Percentiles rank a stretch among this genome's conserved stretches.
phyloP scores from a whole-genome alignment of 352 stramenopile genomes.

The Globisporangium cylindrosporum region DNA sequence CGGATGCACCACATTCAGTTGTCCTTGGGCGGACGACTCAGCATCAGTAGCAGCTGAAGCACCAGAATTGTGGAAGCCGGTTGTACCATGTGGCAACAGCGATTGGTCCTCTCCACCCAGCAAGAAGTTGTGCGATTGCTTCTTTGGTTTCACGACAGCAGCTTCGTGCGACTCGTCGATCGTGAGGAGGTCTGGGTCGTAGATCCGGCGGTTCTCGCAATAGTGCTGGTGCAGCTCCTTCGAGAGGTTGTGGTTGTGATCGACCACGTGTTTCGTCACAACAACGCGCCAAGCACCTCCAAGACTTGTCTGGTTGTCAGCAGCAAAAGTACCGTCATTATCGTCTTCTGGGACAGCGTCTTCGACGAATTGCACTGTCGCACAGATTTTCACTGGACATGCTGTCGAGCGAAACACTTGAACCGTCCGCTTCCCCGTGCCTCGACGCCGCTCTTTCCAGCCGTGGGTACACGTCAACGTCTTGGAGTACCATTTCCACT shows the following conservation, averaged over 20 bases:
- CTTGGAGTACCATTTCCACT: conserved; percentile 82
- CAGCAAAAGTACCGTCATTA: background rate
- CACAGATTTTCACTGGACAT: conserved; percentile 79
- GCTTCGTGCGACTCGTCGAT: conserved; percentile 47
- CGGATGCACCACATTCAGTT: background rate
- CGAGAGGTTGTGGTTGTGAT: conserved; percentile 84
- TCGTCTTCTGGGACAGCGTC: background rate
- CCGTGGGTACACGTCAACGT: conserved; percentile 77
- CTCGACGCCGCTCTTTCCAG: conserved; percentile 76
- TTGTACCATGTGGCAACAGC: background rate
- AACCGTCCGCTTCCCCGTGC: conserved; percentile 58
- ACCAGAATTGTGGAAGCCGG: background rate
- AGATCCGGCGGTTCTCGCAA: conserved; percentile 75
- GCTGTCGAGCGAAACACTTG: conserved; percentile 62
- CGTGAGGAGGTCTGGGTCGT: conserved; percentile 61
- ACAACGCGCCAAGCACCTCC: conserved; percentile 55
- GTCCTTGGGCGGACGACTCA: background rate
- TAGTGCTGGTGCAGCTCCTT: conserved; percentile 72
- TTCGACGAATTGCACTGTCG: conserved; percentile 60
- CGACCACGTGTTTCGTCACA: conserved; percentile 69
- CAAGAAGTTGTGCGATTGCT: conserved; percentile 8
- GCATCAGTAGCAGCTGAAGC: background rate
- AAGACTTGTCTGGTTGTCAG: background rate
- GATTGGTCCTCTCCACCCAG: background rate
- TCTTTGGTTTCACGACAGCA: conserved; percentile 25